phyloP scores from a whole-genome alignment of 257 asterid species.

The Solanum chilense region DNA sequence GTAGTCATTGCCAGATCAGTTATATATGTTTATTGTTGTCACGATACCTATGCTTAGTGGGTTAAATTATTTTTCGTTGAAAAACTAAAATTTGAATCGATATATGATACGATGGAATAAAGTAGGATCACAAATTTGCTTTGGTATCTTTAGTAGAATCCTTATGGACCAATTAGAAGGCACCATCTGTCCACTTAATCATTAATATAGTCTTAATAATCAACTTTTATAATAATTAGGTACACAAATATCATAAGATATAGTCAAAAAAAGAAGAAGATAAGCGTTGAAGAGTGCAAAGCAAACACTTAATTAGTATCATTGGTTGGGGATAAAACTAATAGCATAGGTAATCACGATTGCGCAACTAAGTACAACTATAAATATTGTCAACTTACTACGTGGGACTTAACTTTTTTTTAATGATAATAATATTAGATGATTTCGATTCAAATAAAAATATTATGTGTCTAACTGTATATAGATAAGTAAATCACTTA shows the following conservation, averaged over 20 bases:
- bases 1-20: background rate
- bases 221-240: background rate
- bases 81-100: background rate
- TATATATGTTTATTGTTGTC: background rate
- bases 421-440: background rate
- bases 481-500: background rate
- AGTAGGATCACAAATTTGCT: background rate
- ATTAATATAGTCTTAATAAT: background rate
- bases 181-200: background rate
- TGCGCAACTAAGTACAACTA: background rate
- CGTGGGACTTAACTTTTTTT: background rate
- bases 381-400: background rate
- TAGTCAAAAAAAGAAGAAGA: background rate
- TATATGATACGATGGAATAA: background rate
- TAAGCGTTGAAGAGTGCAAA: background rate
- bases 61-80: background rate
- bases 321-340: background rate
- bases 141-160: background rate
- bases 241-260: background rate
- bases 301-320: background rate
- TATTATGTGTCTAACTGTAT: background rate
- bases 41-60: background rate
- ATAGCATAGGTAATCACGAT: background rate
- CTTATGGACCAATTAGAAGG: background rate
- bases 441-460: background rate